A percentile compares a stretch with the other conserved stretches of the same genome.
These are phyloP conservation scores for Cynanchum wilfordii DNA, from an alignment of 257 asterid genomes.

Conservation along the genomic window DNA sequence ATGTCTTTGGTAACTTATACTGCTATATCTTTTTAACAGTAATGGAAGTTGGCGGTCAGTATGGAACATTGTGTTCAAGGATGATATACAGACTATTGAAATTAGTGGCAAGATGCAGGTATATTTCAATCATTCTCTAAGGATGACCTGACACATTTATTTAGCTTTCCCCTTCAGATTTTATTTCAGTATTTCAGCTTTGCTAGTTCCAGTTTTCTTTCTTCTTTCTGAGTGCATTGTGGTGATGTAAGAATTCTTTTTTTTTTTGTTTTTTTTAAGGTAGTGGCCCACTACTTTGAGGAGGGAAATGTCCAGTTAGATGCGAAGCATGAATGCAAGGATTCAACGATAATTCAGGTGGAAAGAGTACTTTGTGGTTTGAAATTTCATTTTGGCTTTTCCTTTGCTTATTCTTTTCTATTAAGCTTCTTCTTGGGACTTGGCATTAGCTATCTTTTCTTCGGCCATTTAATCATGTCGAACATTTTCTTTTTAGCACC, in stretches of 20 bases:
- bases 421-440: neutral
- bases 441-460: neutral
- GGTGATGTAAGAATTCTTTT: conserved; percentile 14
- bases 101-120: conserved; percentile 78
- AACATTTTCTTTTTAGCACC: neutral
- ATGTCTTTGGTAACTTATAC: conserved; percentile 10
- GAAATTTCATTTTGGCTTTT: conserved; percentile 12
- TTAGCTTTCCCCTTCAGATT: neutral
- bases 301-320: conserved; percentile 99
- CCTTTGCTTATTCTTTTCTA: neutral
- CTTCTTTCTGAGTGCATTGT: neutral
- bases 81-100: conserved; percentile 71
- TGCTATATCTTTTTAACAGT: conserved; percentile 37
- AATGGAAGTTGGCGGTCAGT: conserved; percentile 94
- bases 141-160: conserved; percentile 10
- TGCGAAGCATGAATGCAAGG: conserved; percentile 75
- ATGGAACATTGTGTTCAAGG: conserved; percentile 73
- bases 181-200: neutral
- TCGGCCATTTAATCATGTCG: neutral
- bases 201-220: conserved; percentile 2
- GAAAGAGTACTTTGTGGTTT: conserved; percentile 13
- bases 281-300: conserved; percentile 96
- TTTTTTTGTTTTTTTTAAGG: conserved; percentile 46
- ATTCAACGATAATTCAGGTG: conserved; percentile 85
- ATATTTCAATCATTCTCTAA: conserved; percentile 23